Evolutionary conservation across 2,329 filamentous ascomycete genomes (phyloP), one percentile per base, ranked within the genome.

Genomic region (Monosporascus cannonballus): DNA sequence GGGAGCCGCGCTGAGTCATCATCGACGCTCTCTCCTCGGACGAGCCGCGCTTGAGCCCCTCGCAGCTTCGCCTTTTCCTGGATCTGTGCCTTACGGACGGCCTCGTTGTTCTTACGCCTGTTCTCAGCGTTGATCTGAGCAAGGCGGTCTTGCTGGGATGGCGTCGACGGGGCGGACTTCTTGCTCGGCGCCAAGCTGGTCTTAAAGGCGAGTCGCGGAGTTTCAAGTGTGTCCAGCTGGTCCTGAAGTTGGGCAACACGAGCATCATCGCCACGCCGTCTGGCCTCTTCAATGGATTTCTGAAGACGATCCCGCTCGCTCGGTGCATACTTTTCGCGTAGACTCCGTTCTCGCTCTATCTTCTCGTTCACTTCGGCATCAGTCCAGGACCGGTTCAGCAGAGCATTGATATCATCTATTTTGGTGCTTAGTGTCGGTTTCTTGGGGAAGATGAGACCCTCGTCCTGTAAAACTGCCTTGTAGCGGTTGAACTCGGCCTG

Each of bases 41-140:
- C 82, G 46, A 84, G 70, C 42, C 81, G 83, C 53, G 77, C 78
- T 59, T 84, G 83, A 45, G 77, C 78, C 68, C 80, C 80, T 58
- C 81, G 82, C 61, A 76, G 76, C 59, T 78, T 79, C 48, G 81
- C 80, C 61, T 85, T 81, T 72, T 99, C 94, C 60, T 87, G 86
- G 52, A 96, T 77, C 67, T 96, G 89, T 1, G 92, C 93, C 69
- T 89, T 89, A 54, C 93, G 89, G n/a, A 97, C 88, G 47, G 89
- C 86, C 67, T 96, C 89, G n/a, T 83, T 81, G 65, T 96, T 96
- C 60, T 86, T 80, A 54, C 86, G 84, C 56, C 93, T 86, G 70
- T 96, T 96, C 65, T 88, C 84, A 27, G 83, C 78, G 71, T 99
- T 99, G 59, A 96, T 78, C 64, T 87, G 81, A 0, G 89, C 89